phyloP scores from a whole-genome alignment of 345 rosid species.

The Laguncularia racemosa region DNA sequence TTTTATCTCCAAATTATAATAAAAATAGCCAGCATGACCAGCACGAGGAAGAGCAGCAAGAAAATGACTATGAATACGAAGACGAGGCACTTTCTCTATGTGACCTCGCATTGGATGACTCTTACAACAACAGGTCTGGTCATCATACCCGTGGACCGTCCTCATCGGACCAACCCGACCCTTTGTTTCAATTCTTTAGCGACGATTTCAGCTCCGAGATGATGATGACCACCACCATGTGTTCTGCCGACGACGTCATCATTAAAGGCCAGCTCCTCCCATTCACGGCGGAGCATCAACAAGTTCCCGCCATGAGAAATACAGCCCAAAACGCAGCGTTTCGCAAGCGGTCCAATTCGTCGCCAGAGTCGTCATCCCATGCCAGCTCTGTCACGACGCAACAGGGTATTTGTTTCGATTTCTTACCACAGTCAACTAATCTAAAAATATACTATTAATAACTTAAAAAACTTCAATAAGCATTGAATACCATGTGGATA shows the following conservation, averaged over 20 bases:
- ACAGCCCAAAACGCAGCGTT: conserved; percentile 1
- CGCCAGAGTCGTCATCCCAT: conserved; percentile 24
- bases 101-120: conserved; percentile 29
- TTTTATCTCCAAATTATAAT: conserved; percentile 5
- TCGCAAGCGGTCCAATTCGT: conserved; percentile 46
- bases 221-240: conserved; percentile 9
- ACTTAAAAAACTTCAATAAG: too few relatives aligned
- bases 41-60: not conserved
- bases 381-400: too few relatives aligned
- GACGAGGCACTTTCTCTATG: conserved; percentile 49
- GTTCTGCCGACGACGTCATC: conserved; percentile 62
- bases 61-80: conserved; percentile 8
- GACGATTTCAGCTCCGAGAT: conserved; percentile 30
- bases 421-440: too few relatives aligned
- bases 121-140: not conserved
- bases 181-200: conserved; percentile 42
- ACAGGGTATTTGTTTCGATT: too few relatives aligned
- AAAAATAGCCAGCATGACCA: conserved; percentile 6
- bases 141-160: conserved; percentile 10
- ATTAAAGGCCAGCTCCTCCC: conserved; percentile 56
- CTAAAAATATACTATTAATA: too few relatives aligned
- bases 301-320: not conserved
- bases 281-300: conserved; percentile 13
- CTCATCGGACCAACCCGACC: conserved; percentile 16
- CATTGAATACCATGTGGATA: too few relatives aligned